These are phyloP conservation scores for Pyrrhoderma noxium DNA, from an alignment of 1,284 basidiomycete species.

Conservation along the genomic window DNA sequence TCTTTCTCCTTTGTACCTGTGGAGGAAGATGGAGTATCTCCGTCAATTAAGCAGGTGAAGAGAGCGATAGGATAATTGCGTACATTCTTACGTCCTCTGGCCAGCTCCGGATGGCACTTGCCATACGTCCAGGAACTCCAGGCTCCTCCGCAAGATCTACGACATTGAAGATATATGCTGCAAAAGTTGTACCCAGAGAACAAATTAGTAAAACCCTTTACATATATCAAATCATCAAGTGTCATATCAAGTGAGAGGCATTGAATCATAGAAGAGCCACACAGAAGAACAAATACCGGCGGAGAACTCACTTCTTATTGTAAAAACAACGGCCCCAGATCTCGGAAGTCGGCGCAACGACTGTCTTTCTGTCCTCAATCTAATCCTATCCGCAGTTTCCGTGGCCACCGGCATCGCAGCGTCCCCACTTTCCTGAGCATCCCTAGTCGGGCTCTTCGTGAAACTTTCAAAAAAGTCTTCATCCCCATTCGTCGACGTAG, in stretches of 20 bases:
- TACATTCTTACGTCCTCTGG: constrained; percentile 51
- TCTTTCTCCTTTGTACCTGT: constrained; percentile 50
- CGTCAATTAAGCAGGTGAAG: no score
- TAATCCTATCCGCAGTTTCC: constrained; percentile 40
- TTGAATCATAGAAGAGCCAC: no score
- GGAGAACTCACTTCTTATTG: constrained; percentile 42
- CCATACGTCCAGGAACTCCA: constrained; percentile 61
- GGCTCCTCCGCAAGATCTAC: constrained; percentile 50
- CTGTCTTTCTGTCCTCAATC: constrained; percentile 65
- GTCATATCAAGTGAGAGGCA: no score
- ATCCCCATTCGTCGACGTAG: constrained; percentile 51
- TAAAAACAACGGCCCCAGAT: constrained; percentile 70
- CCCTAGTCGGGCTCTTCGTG: constrained; percentile 24
- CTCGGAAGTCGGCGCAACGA: constrained; percentile 60
- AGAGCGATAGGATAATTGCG: constrained; percentile 12
- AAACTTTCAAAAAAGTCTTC: constrained; percentile 42
- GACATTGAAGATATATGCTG: constrained; percentile 37
- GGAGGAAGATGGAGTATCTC: no score
- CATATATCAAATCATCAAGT: no score
- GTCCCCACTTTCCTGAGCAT: constrained; percentile 18
- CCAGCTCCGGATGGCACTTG: constrained; percentile 63
- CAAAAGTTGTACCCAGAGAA: neutral
- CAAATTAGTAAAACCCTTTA: no score
- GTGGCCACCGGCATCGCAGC: constrained; percentile 17
- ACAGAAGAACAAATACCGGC: neutral